These are phyloP conservation scores for Cryptococcus sp. DNA, from an alignment of 1,284 basidiomycete genomes.

Conservation along the genomic window DNA sequence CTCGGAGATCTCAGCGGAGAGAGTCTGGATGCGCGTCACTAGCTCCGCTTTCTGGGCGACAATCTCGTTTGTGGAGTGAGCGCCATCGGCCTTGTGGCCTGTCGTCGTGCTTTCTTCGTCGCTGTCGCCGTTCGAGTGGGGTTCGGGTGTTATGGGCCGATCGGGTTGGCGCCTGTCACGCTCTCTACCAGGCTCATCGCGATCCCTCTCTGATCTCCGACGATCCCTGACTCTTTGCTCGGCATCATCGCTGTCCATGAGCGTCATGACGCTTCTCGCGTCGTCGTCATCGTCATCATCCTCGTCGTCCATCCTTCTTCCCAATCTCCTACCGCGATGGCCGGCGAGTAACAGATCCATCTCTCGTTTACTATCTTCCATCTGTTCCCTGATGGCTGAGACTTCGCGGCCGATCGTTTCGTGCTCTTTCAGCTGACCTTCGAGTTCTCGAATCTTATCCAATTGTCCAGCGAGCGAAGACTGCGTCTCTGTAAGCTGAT, in stretches of 20 bases:
- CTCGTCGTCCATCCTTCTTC: slow-evolving; percentile 37
- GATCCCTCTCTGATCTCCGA: slow-evolving; percentile 33
- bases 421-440: slow-evolving; percentile 77
- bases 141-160: slow-evolving; percentile 27
- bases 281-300: slow-evolving; percentile 62
- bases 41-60: slow-evolving; percentile 64
- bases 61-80: slow-evolving; percentile 10
- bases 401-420: slow-evolving; percentile 83
- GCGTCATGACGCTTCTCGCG: slow-evolving; percentile 45
- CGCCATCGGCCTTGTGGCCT: slow-evolving; percentile 3
- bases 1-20: slow-evolving; percentile 74
- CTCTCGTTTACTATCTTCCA: slow-evolving; percentile 60
- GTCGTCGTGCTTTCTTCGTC: slow-evolving; percentile 43
- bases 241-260: slow-evolving; percentile 52
- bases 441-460: slow-evolving; percentile 81
- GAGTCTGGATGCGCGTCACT: slow-evolving; percentile 66
- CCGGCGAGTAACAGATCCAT: slow-evolving; percentile 42
- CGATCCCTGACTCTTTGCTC: slow-evolving; percentile 57
- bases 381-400: slow-evolving; percentile 66
- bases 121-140: slow-evolving; percentile 30
- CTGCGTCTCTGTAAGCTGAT: slow-evolving; percentile 84
- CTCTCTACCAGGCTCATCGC: slow-evolving; percentile 17
- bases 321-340: slow-evolving; percentile 33
- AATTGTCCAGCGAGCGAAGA: slow-evolving; percentile 74
- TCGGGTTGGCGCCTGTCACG: slow-evolving; percentile 14